Conservation (phyloP, 2,329 filamentous ascomycete species). For the Bipolaris gigantea region DNA sequence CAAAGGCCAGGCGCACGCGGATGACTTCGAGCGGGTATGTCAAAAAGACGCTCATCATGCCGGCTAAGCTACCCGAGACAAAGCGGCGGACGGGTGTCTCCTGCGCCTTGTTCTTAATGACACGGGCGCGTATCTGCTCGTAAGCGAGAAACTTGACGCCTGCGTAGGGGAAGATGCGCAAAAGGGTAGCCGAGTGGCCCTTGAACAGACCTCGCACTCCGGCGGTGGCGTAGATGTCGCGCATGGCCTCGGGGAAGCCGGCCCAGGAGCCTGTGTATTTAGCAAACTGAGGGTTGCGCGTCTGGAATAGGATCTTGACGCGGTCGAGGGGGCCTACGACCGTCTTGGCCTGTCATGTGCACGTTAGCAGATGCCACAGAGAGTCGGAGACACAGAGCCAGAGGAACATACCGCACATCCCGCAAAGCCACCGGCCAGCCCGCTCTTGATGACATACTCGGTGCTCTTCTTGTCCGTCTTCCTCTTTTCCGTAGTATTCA, state of each 20-base stretch:
- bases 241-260: conserved; percentile 79
- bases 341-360: conserved; percentile 75
- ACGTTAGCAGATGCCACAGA: conserved; percentile 11
- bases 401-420: conserved; percentile 73
- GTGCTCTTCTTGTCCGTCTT: conserved; percentile 70
- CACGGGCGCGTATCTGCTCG: conserved; percentile 81
- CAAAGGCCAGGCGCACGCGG: conserved; percentile 88
- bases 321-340: conserved; percentile 93
- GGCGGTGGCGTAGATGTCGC: conserved; percentile 76
- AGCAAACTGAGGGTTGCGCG: conserved; percentile 87
- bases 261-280: conserved; percentile 91
- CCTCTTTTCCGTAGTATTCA: conserved; percentile 19
- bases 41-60: conserved; percentile 89
- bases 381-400: conserved; percentile 33
- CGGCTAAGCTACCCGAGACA: conserved; percentile 72
- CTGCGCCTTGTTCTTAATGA: conserved; percentile 72
- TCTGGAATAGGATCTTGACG: conserved; percentile 98
- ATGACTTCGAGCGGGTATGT: conserved; percentile 95
- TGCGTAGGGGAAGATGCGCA: conserved; percentile 95
- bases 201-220: conserved; percentile 80
- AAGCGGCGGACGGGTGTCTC: conserved; percentile 82
- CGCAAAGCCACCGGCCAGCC: conserved; percentile 83
- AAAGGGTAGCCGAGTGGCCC: conserved; percentile 88
- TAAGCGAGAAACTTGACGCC: conserved; percentile 98
- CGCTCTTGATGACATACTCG: conserved; percentile 82